These are phyloP conservation scores for Chlamydomonas incerta DNA, from an alignment of 139 green algal genomes.

Conservation along the genomic window DNA sequence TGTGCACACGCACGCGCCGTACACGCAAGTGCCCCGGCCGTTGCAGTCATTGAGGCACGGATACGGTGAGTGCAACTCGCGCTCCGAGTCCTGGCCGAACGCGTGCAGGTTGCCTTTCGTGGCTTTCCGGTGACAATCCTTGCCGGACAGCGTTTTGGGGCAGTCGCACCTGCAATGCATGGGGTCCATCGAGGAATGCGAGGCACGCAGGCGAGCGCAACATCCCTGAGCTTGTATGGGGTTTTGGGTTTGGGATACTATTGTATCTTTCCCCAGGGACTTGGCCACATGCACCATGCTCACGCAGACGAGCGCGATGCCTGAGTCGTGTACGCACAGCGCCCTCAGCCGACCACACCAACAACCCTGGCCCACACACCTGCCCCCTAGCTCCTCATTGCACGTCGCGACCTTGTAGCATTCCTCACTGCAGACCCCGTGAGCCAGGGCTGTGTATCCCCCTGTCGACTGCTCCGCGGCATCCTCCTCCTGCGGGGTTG, in stretches of 20 bases:
- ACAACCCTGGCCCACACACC: neutral
- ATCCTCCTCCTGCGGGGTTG: neutral
- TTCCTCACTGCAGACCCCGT: constrained; percentile 5
- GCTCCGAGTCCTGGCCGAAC: neutral
- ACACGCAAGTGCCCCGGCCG: neutral
- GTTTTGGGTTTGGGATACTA: too few relatives aligned
- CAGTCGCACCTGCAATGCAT: constrained; percentile 34
- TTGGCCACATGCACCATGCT: too few relatives aligned
- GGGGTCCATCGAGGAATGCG: too few relatives aligned
- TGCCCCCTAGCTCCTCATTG: constrained; percentile 27
- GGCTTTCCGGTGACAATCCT: constrained; percentile 2
- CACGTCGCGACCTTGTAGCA: constrained; percentile 14
- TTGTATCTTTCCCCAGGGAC: too few relatives aligned
- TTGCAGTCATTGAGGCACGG: constrained; percentile 35
- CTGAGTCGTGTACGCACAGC: too few relatives aligned
- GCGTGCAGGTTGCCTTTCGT: neutral
- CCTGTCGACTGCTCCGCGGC: too few relatives aligned
- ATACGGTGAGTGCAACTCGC: neutral
- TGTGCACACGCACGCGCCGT: constrained; percentile 10
- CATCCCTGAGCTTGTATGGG: too few relatives aligned
- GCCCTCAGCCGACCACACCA: too few relatives aligned
- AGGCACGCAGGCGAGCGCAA: too few relatives aligned
- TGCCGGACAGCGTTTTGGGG: constrained; percentile 4
- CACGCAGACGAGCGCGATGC: too few relatives aligned
- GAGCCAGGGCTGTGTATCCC: neutral